Evolutionary conservation across 1,284 basidiomycete genomes (phyloP), one percentile per base, ranked within the genome.

Genomic region (Trichosporon sp.): DNA sequence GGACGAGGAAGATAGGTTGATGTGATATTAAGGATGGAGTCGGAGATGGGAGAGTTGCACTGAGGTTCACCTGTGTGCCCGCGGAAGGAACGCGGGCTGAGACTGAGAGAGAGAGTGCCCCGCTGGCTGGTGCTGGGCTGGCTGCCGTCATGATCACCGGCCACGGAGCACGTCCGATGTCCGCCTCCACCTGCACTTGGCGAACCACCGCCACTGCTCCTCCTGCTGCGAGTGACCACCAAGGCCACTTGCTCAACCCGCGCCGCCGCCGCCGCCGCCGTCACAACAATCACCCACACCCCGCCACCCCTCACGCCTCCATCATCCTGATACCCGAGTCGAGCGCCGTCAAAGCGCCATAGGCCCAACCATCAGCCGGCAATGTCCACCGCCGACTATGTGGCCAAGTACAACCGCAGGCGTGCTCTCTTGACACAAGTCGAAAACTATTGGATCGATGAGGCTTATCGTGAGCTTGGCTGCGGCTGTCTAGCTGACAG

Each of bases 371-470:
- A 26, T 12, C 32, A 63, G 59, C 31, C 68, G 68, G 71, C 70
- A 38, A 79, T 80, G 78, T 79, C 78, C 63, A 75, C 68, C 32
- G 75, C 78, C 70, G 83, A 84, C 74, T 84, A 83, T 77, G 78
- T 79, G 70, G 79, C 79, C 54, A 84, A 82, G 71, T 80, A 80
- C 65, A 71, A 77, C 14, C 74, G 79, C 32, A 74, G 83, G 19
- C 69, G 76, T 43, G 77, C 73, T 11, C 75, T 81, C 8, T 71
- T 73, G 32, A 78, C 80, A 8, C 82, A 77, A 43, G 80, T 82
- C 46, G 78, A 83, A 64, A 76, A 75, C 64, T 83, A 79, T 67
- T 84, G 83, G 82, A 71, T 81, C 35, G 82, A 84, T n/a, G 83
- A 84, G 61, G 71, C 81, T 0, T 78, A 74, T 56, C 74, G 83